These are phyloP conservation scores for Chrysoporthe cubensis DNA, from an alignment of 2,329 filamentous ascomycete species.

Conservation along the genomic window DNA sequence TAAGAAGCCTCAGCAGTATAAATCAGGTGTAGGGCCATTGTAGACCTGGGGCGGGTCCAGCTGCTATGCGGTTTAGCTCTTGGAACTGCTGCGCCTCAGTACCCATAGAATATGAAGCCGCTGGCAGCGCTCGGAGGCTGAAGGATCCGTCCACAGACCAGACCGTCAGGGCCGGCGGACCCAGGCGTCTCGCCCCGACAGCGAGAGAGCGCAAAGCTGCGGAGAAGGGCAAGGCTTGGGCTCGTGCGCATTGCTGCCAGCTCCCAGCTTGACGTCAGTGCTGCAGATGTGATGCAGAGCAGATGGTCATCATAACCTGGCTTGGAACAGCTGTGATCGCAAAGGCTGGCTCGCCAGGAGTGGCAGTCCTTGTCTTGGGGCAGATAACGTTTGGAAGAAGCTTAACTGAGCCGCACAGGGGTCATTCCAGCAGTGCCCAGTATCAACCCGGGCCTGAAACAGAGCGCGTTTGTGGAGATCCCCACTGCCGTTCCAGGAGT, in stretches of 20 bases:
- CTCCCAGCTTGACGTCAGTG: background rate
- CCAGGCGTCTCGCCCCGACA: too few species aligned
- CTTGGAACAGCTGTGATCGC: background rate
- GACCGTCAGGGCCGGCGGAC: background rate
- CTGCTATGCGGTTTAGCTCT: background rate
- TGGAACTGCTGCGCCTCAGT: background rate
- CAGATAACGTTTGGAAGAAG: slow-evolving; percentile 26
- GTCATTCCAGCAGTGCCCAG: background rate
- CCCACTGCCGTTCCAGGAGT: slow-evolving; percentile 10
- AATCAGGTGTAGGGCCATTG: background rate
- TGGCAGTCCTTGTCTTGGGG: slow-evolving; percentile 20
- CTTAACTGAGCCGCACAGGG: slow-evolving; percentile 26
- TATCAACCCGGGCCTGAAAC: slow-evolving; percentile 19
- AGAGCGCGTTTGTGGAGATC: slow-evolving; percentile 18
- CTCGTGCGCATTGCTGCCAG: background rate
- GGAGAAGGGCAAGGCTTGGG: background rate
- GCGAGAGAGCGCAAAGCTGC: background rate
- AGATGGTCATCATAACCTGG: background rate
- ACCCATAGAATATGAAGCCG: background rate
- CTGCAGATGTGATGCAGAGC: slow-evolving; percentile 3
- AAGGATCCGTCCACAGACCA: background rate
- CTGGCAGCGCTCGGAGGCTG: background rate
- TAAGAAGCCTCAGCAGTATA: background rate
- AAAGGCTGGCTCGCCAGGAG: background rate
- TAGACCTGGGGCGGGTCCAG: background rate